A percentile compares a stretch with the other conserved stretches of the same genome.
Conservation (phyloP, 345 rosid species). For the Zanthoxylum bungeanum region DNA sequence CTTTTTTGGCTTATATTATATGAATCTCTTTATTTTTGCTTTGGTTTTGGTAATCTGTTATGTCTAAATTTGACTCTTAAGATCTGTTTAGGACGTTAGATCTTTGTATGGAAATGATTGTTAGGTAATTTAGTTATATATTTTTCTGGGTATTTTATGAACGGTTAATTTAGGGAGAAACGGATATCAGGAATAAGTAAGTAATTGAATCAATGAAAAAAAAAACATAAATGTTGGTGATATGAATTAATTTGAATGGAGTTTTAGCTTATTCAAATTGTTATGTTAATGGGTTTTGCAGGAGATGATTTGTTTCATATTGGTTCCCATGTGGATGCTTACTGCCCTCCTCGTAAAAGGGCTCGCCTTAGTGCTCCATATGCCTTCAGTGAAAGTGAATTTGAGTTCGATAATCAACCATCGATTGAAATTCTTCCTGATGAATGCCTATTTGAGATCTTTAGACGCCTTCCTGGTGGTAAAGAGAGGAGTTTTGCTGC, state of each 20-base stretch:
- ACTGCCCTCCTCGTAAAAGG: conserved; percentile 58
- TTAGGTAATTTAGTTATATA: neutral
- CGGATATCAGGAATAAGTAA: neutral
- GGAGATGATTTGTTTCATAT: conserved; percentile 51
- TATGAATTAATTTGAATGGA: neutral
- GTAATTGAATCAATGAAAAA: neutral
- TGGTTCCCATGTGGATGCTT: conserved; percentile 41
- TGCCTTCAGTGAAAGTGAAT: conserved; percentile 16
- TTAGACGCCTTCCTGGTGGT: conserved; percentile 46
- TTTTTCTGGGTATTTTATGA: neutral
- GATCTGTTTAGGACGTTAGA: neutral
- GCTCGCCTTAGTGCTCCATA: conserved; percentile 48
- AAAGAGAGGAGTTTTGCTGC: conserved; percentile 57
- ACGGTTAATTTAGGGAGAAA: neutral
- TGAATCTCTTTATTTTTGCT: neutral
- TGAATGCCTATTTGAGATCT: conserved; percentile 78
- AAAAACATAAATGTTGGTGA: too few species aligned
- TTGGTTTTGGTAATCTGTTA: neutral
- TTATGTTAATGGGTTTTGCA: conserved; percentile 29
- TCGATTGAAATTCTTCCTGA: conserved; percentile 67
- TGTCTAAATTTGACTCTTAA: conserved; percentile 1
- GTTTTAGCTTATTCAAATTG: conserved; percentile 15
- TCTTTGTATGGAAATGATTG: neutral
- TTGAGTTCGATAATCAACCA: conserved; percentile 34
- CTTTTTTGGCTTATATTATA: neutral